Percentiles rank a stretch among this genome's conserved stretches.
These are phyloP conservation scores for Fusarium vanettenii DNA, from an alignment of 2,329 filamentous ascomycete genomes.

Conservation along the genomic window DNA sequence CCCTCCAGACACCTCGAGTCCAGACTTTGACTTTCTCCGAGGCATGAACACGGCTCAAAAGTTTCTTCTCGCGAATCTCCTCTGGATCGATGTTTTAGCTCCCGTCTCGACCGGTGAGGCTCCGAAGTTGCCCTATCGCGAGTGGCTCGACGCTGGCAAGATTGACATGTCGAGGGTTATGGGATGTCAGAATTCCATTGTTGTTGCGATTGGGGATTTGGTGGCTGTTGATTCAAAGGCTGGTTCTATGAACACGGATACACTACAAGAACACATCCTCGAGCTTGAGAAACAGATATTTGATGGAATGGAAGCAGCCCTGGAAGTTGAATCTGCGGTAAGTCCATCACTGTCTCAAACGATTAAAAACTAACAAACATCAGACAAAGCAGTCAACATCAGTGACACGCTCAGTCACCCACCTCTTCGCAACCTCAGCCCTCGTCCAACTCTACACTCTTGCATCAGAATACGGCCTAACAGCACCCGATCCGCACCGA, in stretches of 20 bases:
- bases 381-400: not conserved
- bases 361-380: not conserved
- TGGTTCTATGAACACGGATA: fast-evolving
- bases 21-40: conserved; percentile 11
- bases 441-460: conserved; percentile 27
- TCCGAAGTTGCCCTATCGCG: conserved; percentile 13
- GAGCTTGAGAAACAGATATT: not conserved
- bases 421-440: conserved; percentile 25
- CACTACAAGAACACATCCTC: not conserved
- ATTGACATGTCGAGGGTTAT: conserved; percentile 36
- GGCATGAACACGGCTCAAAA: conserved; percentile 33
- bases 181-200: conserved; percentile 35
- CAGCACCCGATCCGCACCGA: not conserved
- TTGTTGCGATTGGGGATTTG: conserved; percentile 33
- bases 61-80: conserved; percentile 29
- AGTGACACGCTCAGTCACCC: not conserved
- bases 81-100: conserved; percentile 38
- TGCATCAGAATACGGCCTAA: not conserved
- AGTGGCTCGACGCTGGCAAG: conserved; percentile 11
- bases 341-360: not conserved
- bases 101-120: conserved; percentile 18
- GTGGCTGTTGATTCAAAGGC: not conserved
- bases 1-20: not conserved
- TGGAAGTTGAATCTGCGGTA: not conserved
- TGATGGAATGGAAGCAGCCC: not conserved